Evolutionary conservation across 2,329 filamentous ascomycete species (phyloP).

Genomic region (Neurospora sp.): DNA sequence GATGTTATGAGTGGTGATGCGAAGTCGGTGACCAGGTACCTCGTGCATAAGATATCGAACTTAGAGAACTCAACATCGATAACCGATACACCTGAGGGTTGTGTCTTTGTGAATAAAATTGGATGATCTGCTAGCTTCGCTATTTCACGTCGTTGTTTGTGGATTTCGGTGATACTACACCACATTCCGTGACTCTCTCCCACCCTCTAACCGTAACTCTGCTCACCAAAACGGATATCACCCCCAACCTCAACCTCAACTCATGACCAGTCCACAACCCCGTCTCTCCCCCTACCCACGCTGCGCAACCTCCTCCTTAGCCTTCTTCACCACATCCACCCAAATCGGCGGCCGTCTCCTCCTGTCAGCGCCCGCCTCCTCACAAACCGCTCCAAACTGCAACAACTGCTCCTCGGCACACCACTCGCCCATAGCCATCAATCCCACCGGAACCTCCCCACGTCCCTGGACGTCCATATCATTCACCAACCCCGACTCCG

Average conservation of each 20-base stretch:
- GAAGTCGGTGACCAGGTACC: too few species aligned
- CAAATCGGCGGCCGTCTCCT: constrained; percentile 28
- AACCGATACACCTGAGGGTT: background rate
- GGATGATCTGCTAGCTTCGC: background rate
- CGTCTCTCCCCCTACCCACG: constrained; percentile 41
- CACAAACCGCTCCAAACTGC: constrained; percentile 37
- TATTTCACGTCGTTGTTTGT: background rate
- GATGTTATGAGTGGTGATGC: too few species aligned
- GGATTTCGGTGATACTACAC: background rate
- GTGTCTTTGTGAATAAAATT: background rate
- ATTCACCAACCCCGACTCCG: constrained; percentile 23
- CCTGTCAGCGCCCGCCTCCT: constrained; percentile 27
- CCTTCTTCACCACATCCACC: constrained; percentile 34
- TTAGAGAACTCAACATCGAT: too few species aligned
- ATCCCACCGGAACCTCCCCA: constrained; percentile 38
- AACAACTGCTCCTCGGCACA: constrained; percentile 38
- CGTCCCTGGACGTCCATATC: constrained; percentile 22
- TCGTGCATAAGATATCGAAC: too few species aligned
- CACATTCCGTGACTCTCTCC: background rate
- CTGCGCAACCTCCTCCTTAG: constrained; percentile 15
- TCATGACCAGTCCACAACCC: constrained; percentile 40
- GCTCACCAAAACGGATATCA: background rate
- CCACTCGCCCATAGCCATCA: constrained; percentile 49
- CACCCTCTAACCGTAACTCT: background rate
- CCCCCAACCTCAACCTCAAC: constrained; percentile 34